phyloP scores from a whole-genome alignment of 805 yeast genomes.

The Metschnikowia peoriensis region DNA sequence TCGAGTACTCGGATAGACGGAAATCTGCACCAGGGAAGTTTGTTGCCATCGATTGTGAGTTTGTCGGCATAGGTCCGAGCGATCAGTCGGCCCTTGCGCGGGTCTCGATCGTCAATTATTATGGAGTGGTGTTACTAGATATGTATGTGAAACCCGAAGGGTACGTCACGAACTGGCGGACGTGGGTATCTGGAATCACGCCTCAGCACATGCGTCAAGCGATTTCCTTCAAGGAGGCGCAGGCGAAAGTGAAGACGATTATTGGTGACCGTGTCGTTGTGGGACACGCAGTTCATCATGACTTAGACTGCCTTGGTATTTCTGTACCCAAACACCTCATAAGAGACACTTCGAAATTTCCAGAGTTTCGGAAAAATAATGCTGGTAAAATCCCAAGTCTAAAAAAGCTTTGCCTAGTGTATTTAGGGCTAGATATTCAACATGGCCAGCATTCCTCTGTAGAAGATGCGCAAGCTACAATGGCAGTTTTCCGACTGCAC shows the following conservation, averaged over 20 bases:
- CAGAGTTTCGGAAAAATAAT: conserved; percentile 56
- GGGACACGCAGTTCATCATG: conserved; percentile 86
- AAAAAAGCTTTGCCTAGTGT: conserved; percentile 58
- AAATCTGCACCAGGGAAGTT: conserved; percentile 63
- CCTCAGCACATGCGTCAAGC: conserved; percentile 71
- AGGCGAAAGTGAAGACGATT: conserved; percentile 29
- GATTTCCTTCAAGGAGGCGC: conserved; percentile 64
- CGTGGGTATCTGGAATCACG: conserved; percentile 85
- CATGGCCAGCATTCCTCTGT: conserved; percentile 78
- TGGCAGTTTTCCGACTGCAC: conserved; percentile 68
- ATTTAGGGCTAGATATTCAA: conserved; percentile 64
- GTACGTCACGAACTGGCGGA: conserved; percentile 84
- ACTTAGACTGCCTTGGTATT: conserved; percentile 62
- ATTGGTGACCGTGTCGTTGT: conserved; percentile 55
- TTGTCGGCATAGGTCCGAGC: conserved; percentile 84
- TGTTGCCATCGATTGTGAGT: conserved; percentile 88
- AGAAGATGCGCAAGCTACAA: conserved; percentile 87
- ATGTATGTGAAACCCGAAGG: conserved; percentile 73
- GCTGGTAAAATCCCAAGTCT: conserved; percentile 72
- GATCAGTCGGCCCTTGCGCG: conserved; percentile 72
- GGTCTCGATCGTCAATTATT: conserved; percentile 82
- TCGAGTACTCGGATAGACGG: conserved; percentile 16
- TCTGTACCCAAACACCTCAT: conserved; percentile 63
- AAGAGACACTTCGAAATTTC: conserved; percentile 72
- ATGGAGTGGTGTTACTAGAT: conserved; percentile 71